phyloP scores from a whole-genome alignment of 1,139 yeast species.

The Suhomyces bokatorum region DNA sequence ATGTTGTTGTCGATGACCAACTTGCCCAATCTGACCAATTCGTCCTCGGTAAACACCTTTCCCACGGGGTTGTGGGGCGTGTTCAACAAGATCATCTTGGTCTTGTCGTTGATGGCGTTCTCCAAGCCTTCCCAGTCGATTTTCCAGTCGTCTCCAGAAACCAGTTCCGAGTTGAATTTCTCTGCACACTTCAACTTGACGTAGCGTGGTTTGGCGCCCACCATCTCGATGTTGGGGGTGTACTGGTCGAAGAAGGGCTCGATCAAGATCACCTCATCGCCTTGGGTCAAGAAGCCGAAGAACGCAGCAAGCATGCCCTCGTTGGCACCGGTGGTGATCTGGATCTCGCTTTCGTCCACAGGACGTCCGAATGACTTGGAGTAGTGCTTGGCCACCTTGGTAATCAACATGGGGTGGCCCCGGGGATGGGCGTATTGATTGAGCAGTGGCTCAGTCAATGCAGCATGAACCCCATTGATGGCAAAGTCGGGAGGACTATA shows the following conservation, averaged over 20 bases:
- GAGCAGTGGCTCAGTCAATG: conserved; percentile 67
- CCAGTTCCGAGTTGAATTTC: conserved; percentile 61
- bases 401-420: conserved; percentile 76
- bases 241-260: conserved; percentile 98
- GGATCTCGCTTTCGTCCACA: conserved; percentile 64
- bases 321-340: conserved; percentile 94
- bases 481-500: conserved; percentile 94
- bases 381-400: conserved; percentile 71
- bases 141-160: conserved; percentile 83
- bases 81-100: conserved; percentile 84
- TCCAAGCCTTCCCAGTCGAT: conserved; percentile 78
- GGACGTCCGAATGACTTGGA: conserved; percentile 61
- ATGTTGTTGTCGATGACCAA: conserved; percentile 82
- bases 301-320: conserved; percentile 88
- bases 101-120: conserved; percentile 65
- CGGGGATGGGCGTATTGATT: conserved; percentile 92
- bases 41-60: conserved; percentile 76
- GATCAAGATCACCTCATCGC: conserved; percentile 96
- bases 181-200: conserved; percentile 85
- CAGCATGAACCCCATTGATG: conserved; percentile 73
- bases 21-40: conserved; percentile 71
- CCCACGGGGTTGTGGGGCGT: conserved; percentile 98
- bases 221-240: conserved; percentile 86
- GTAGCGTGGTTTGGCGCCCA: conserved; percentile 88
- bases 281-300: conserved; percentile 80